A percentile compares a stretch with the other conserved stretches of the same genome.
phyloP scores from a whole-genome alignment of 805 yeast genomes.

The Barnettozyma botsteinii region DNA sequence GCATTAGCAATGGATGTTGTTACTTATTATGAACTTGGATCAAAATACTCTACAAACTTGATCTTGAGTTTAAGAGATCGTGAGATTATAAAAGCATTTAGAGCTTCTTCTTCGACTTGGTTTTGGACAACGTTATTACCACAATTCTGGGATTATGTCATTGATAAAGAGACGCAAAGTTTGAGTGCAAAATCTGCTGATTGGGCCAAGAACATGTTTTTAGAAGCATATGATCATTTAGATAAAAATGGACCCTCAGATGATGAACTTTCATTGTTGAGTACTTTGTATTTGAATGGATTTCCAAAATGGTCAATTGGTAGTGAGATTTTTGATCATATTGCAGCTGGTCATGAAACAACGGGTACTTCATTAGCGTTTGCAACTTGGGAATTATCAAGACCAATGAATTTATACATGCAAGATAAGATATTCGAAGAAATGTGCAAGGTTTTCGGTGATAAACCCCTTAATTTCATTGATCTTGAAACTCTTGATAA shows the following conservation, averaged over 20 bases:
- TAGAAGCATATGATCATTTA: slow-evolving; percentile 18
- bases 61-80: slow-evolving; percentile 36
- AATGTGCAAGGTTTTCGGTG: slow-evolving; percentile 32
- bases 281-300: slow-evolving; percentile 21
- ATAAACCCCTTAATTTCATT: slow-evolving; percentile 16
- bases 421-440: slow-evolving; percentile 48
- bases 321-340: slow-evolving; percentile 55
- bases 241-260: slow-evolving; percentile 15
- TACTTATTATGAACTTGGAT: slow-evolving; percentile 54
- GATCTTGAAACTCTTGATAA: slow-evolving; percentile 41
- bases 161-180: slow-evolving; percentile 29
- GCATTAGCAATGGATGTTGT: slow-evolving; percentile 68
- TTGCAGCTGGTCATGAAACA: slow-evolving; percentile 76
- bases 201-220: slow-evolving; percentile 37
- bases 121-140: slow-evolving; percentile 65
- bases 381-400: slow-evolving; percentile 51
- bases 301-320: slow-evolving; percentile 30
- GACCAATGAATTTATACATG: slow-evolving; percentile 38
- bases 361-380: slow-evolving; percentile 62
- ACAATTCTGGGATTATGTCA: slow-evolving; percentile 33
- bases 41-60: slow-evolving; percentile 39
- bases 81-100: slow-evolving; percentile 38
- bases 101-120: slow-evolving; percentile 50
- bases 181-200: slow-evolving; percentile 36
- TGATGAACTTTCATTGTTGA: slow-evolving; percentile 16